A percentile compares a stretch with the other conserved stretches of the same genome.
Evolutionary conservation across 306 rosid genomes (phyloP).

Genomic region (Inga oerstediana): DNA sequence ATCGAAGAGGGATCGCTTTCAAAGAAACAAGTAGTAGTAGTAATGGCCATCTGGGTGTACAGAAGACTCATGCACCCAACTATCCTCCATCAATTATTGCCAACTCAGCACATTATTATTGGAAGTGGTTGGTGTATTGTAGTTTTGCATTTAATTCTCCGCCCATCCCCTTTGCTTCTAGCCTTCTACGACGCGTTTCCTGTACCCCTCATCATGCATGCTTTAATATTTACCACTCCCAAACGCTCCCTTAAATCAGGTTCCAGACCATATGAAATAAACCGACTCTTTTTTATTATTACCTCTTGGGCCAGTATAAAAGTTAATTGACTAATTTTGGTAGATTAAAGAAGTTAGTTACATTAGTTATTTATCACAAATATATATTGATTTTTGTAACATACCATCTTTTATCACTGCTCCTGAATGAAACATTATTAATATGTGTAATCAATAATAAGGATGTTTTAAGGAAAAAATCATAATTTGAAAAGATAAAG

Average conservation of each 20-base stretch:
- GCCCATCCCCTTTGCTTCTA: conserved; percentile 18
- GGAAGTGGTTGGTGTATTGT: conserved; percentile 49
- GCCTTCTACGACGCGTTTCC: conserved; percentile 33
- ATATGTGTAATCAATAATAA: no score
- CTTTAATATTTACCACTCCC: background rate
- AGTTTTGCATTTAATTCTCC: conserved; percentile 38
- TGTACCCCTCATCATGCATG: conserved; percentile 21
- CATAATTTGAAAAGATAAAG: no score
- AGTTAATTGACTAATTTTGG: no score
- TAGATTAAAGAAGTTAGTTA: no score
- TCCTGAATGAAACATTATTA: no score
- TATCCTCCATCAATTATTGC: conserved; percentile 30
- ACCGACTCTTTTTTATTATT: no score
- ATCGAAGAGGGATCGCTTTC: conserved; percentile 2
- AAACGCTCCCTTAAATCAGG: conserved; percentile 9
- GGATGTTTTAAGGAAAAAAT: no score
- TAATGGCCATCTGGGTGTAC: conserved; percentile 30
- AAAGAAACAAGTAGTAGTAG: conserved; percentile 13
- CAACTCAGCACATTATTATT: conserved; percentile 49
- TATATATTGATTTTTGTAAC: no score
- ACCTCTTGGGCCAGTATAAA: no score
- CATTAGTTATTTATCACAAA: no score
- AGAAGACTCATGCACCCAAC: conserved; percentile 39
- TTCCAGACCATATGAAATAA: no score
- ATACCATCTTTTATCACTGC: no score